Base-by-base conservation (phyloP, 1,284 basidiomycete species). In the Rhizoctonia solani region DNA sequence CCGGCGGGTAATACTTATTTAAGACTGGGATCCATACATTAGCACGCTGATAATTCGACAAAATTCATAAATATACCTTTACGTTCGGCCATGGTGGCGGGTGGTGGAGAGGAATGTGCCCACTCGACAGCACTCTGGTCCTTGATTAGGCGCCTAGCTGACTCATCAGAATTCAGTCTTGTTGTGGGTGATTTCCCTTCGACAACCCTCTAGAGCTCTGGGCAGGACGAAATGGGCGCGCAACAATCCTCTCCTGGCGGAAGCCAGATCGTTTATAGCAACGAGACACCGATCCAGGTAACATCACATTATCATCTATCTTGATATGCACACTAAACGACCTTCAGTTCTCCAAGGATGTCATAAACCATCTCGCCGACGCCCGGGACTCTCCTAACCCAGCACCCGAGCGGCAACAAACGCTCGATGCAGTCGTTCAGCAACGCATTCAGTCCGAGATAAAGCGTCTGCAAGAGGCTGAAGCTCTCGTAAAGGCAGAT, bases 1-100 rank as follows among this genome's bases (percentile, higher is more conserved):
- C 96, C 77, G 91, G 91, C 54, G 90, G 90, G 73, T 92, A 92
- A 79, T 93, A 93, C 78, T 93, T 93, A 85, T 95, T 95, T 72
- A 95, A 54, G 29, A 72, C 70, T 72, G 30, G 16, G 9, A 8
- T 4, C 8, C 13, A 50, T 13, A n/a, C 32, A 49, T 55, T 23
- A 67, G 37, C 30, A 52, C 11, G 14, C 41, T 25, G 27, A 25
- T 13, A 39, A 25, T 16, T 23, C 16, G 11, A 53, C 14, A 58
- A 23, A 55, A 3, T 52, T 21, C n/a, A 14, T 13, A 29, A 55
- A 13, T 79, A 16, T 67, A 86, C 88, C 89, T 84, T 92, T 95
- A 73, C 92, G 90, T 79, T 95, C 92, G 70, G 92, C 90, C 92
- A 95, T 95, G 76, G 76, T 81, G 75, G 56, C 66, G n/a, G 47